These are phyloP conservation scores for Mucor lusitanicus DNA, from an alignment of 371 early-diverging fungal species.

Conservation along the genomic window DNA sequence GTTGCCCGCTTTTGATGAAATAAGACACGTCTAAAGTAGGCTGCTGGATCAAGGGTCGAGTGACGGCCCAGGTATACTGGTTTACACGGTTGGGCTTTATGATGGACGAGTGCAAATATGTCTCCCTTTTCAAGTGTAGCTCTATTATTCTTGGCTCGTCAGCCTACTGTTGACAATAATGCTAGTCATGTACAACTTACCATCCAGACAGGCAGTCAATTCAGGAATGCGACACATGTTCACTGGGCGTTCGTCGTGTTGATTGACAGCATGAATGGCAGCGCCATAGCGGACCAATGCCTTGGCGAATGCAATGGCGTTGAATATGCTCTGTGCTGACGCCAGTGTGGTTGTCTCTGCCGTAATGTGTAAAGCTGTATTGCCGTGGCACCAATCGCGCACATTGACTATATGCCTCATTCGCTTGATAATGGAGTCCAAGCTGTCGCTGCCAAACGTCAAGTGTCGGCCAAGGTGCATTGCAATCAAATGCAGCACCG, in stretches of 20 bases:
- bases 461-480: background rate
- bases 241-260: constrained; percentile 37
- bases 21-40: constrained; percentile 28
- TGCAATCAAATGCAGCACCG: constrained; percentile 28
- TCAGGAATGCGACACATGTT: constrained; percentile 35
- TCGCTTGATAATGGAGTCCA: constrained; percentile 11
- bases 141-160: background rate
- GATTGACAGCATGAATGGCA: constrained; percentile 6
- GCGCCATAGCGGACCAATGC: constrained; percentile 13
- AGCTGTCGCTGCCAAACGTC: constrained; percentile 9
- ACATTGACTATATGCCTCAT: constrained; percentile 15
- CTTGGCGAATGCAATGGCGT: constrained; percentile 1
- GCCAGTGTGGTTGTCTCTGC: background rate
- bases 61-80: constrained; percentile 27
- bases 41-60: constrained; percentile 32
- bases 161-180: too few species aligned
- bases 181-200: constrained; percentile 13
- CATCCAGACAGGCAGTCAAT: constrained; percentile 37
- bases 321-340: background rate
- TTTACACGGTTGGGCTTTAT: background rate
- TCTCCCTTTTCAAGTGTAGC: background rate
- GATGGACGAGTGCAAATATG: background rate
- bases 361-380: constrained; percentile 43
- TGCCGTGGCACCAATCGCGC: constrained; percentile 34
- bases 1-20: constrained; percentile 46